Evolutionary conservation across 306 rosid species (phyloP).

Genomic region (Inga oerstediana): DNA sequence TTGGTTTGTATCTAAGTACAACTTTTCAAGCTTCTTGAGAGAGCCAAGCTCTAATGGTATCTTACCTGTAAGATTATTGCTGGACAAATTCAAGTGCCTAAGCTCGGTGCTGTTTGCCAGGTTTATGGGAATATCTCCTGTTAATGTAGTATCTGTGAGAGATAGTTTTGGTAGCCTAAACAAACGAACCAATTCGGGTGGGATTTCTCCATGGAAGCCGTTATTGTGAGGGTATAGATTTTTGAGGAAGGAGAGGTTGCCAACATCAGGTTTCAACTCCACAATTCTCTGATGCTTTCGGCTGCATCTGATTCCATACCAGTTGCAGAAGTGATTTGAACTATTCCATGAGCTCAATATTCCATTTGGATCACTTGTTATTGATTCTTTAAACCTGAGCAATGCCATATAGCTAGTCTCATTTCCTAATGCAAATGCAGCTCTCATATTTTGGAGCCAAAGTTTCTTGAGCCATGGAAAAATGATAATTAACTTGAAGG

Average conservation of each 20-base stretch:
- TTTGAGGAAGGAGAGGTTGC: conserved; percentile 3
- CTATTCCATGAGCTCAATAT: conserved; percentile 2
- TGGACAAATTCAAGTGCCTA: background rate
- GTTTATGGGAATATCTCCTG: background rate
- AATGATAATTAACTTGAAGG: background rate
- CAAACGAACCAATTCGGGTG: background rate
- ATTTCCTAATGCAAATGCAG: background rate
- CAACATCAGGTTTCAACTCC: background rate
- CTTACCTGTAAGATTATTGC: background rate
- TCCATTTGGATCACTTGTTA: background rate
- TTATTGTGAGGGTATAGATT: background rate
- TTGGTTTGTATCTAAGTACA: background rate
- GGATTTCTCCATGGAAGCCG: conserved; percentile 8
- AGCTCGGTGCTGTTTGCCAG: background rate
- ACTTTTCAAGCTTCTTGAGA: background rate
- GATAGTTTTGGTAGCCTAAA: background rate
- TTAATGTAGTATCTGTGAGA: background rate
- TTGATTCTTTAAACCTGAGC: background rate
- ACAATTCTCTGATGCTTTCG: background rate
- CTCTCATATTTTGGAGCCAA: background rate
- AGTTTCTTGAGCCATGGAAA: background rate
- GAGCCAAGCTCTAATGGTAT: conserved; percentile 18
- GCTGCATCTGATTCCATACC: background rate
- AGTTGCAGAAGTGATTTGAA: background rate
- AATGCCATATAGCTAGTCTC: background rate